These are phyloP conservation scores for Talaromyces piceae DNA, from an alignment of 2,329 filamentous ascomycete genomes.

Conservation along the genomic window DNA sequence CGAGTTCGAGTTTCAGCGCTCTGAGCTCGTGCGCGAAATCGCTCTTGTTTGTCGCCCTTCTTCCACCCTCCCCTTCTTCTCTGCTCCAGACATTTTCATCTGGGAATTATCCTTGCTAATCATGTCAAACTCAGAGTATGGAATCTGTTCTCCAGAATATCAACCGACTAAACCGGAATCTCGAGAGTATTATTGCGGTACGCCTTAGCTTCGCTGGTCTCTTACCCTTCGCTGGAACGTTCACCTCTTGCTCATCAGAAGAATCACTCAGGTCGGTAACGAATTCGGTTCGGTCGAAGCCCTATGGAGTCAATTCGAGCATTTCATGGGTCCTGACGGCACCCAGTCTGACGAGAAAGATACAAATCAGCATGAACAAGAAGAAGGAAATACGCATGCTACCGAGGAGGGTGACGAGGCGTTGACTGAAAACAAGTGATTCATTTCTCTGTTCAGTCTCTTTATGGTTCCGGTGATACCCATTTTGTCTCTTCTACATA, in stretches of 20 bases:
- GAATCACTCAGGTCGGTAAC: slow-evolving; percentile 78
- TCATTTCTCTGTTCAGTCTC: background rate
- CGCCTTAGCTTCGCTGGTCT: slow-evolving; percentile 20
- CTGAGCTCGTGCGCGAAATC: slow-evolving; percentile 37
- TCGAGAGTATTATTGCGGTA: slow-evolving; percentile 87
- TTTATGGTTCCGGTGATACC: background rate
- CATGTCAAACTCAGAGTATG: slow-evolving; percentile 57
- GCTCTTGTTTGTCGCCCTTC: slow-evolving; percentile 23
- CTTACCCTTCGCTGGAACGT: background rate
- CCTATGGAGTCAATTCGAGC: slow-evolving; percentile 94
- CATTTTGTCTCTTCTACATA: background rate
- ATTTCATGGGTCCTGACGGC: slow-evolving; percentile 69
- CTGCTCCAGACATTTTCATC: no score
- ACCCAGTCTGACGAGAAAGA: slow-evolving; percentile 14
- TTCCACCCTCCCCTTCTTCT: background rate
- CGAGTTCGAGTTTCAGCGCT: slow-evolving; percentile 38
- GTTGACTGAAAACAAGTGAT: background rate
- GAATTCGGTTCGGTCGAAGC: slow-evolving; percentile 97
- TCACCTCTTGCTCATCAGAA: no score
- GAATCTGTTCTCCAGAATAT: slow-evolving; percentile 92
- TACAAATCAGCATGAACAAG: slow-evolving; percentile 6
- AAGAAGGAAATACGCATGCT: slow-evolving; percentile 2
- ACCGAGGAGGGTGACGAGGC: background rate
- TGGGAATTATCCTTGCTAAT: background rate
- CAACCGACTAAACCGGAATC: slow-evolving; percentile 85